phyloP scores from a whole-genome alignment of 1,284 basidiomycete genomes.

The Puccinia coronata region DNA sequence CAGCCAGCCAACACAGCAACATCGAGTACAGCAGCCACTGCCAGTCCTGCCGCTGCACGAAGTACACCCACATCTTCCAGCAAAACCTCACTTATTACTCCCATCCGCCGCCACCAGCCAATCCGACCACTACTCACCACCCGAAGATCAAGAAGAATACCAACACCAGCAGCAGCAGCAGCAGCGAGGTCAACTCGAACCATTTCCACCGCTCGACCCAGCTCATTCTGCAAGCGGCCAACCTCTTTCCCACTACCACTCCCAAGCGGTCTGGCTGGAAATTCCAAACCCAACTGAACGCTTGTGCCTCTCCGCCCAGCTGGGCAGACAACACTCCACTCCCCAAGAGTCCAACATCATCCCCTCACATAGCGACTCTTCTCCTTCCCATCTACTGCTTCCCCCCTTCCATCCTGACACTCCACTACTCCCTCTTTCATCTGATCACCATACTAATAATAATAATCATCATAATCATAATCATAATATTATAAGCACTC shows the following conservation, averaged over 20 bases:
- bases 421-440: not conserved
- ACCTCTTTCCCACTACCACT: not conserved
- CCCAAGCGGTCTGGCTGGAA: not conserved
- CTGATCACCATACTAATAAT: no score
- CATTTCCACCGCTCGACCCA: not conserved
- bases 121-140: no score
- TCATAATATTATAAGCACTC: no score
- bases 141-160: no score
- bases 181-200: not conserved
- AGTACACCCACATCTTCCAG: no score
- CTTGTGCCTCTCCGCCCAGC: not conserved
- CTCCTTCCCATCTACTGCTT: not conserved
- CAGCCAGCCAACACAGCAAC: no score
- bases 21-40: no score
- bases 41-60: no score
- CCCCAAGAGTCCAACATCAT: not conserved
- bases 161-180: no score
- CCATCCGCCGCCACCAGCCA: no score
- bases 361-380: not conserved
- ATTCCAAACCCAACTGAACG: not conserved
- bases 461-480: no score
- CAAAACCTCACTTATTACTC: no score
- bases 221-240: not conserved
- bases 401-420: not conserved
- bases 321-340: not conserved